Evolutionary conservation across 192 early-diverging fungal genomes (phyloP).

Genomic region (Coemansia sp.): DNA sequence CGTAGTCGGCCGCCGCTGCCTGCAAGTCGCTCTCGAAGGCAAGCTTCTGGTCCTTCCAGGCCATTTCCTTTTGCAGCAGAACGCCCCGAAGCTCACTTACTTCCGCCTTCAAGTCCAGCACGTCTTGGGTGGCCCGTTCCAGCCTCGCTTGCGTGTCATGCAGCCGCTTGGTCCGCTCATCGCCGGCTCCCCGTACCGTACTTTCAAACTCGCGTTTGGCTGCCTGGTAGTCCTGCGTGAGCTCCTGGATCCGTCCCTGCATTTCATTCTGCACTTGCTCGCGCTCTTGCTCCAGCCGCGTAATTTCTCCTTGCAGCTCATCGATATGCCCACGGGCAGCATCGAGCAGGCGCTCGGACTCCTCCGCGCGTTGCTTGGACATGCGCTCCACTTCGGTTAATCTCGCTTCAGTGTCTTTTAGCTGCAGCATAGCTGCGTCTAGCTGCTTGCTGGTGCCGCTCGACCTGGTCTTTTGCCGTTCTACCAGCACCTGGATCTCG

Average conservation of each 20-base stretch:
- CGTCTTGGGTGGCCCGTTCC: conserved; percentile 29
- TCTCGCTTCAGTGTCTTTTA: conserved; percentile 17
- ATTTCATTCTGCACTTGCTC: conserved; percentile 35
- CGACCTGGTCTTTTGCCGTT: conserved; percentile 11
- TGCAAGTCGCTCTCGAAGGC: conserved; percentile 35
- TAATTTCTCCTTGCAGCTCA: conserved; percentile 38
- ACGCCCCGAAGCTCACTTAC: conserved; percentile 49
- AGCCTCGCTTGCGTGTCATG: conserved; percentile 33
- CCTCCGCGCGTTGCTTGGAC: conserved; percentile 21
- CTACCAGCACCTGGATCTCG: conserved; percentile 34
- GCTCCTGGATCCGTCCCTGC: conserved; percentile 39
- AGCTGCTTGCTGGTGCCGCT: conserved; percentile 21
- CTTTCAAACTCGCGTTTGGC: conserved; percentile 39
- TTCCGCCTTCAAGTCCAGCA: conserved; percentile 24
- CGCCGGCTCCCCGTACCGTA: conserved; percentile 38
- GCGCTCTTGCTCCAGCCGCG: conserved; percentile 37
- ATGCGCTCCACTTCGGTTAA: conserved; percentile 39
- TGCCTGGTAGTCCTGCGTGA: conserved; percentile 29
- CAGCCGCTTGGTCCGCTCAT: conserved; percentile 24
- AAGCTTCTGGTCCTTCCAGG: conserved; percentile 34
- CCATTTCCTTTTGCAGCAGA: conserved; percentile 43
- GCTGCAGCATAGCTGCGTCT: conserved; percentile 17
- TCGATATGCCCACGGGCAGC: conserved; percentile 34
- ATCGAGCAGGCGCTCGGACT: conserved; percentile 26
- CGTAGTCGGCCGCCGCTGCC: conserved; percentile 37